Conservation (phyloP, 352 stramenopile genomes). For the Phytopythium sindhum region DNA sequence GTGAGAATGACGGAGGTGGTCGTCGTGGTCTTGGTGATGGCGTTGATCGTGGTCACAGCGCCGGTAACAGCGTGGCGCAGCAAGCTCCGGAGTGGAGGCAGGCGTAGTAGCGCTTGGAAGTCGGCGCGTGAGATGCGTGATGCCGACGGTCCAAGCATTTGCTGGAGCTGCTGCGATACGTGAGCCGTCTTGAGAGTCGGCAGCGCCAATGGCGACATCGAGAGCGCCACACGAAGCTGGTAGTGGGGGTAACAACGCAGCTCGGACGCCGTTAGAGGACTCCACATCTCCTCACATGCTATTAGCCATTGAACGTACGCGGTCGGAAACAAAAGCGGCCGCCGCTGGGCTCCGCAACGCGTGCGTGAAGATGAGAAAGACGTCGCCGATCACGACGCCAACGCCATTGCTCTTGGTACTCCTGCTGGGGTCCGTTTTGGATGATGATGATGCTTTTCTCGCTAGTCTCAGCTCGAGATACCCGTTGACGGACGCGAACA, state of each 20-base stretch:
- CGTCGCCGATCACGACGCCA: conserved; percentile 31
- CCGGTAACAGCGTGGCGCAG: conserved; percentile 28
- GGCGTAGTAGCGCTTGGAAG: conserved; percentile 40
- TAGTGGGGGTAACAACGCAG: neutral
- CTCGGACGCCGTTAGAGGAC: neutral
- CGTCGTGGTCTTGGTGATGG: neutral
- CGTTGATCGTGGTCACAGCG: neutral
- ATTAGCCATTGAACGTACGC: conserved; percentile 20
- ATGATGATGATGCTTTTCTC: neutral
- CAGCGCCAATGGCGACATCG: conserved; percentile 20
- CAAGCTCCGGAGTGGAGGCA: conserved; percentile 40
- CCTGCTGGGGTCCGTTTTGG: neutral
- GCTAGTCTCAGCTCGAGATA: conserved; percentile 34
- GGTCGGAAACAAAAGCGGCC: conserved; percentile 46
- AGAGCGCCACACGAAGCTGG: conserved; percentile 47
- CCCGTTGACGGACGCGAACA: conserved; percentile 43
- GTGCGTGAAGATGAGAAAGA: conserved; percentile 54
- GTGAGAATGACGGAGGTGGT: neutral
- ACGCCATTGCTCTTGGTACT: conserved; percentile 14
- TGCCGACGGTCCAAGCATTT: conserved; percentile 18
- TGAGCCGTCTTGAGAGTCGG: conserved; percentile 11
- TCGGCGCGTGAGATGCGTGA: conserved; percentile 39
- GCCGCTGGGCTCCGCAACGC: conserved; percentile 42
- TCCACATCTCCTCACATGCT: neutral
- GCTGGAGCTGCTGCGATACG: conserved; percentile 14